Percentiles rank a stretch among this genome's conserved stretches.
Conservation (phyloP, 305 asterid species). For the Fraxinus dipetala region DNA sequence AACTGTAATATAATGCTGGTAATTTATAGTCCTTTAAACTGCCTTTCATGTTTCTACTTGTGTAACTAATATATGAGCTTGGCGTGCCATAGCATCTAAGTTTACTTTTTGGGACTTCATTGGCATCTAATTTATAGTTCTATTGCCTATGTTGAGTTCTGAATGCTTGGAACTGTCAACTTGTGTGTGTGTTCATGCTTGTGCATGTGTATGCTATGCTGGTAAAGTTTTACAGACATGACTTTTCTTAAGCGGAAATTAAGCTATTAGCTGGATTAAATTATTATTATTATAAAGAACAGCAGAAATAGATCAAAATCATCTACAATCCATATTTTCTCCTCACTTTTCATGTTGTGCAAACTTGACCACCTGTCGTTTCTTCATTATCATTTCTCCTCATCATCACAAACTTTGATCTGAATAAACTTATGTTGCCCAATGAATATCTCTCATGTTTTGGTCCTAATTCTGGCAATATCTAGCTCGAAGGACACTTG, state of each 20-base stretch:
- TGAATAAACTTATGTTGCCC: neutral
- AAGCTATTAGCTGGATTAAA: neutral
- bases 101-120: neutral
- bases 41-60: constrained; percentile 12
- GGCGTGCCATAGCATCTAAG: neutral
- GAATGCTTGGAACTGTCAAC: neutral
- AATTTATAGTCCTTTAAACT: constrained; percentile 4
- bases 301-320: neutral
- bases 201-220: neutral
- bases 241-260: neutral
- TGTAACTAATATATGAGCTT: neutral
- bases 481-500: neutral
- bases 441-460: neutral
- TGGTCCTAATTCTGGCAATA: neutral
- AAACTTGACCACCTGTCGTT: neutral
- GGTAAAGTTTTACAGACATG: neutral
- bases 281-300: neutral
- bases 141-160: neutral
- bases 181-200: neutral
- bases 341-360: neutral
- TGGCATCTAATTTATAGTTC: neutral
- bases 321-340: constrained; percentile 1
- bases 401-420: neutral
- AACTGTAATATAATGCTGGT: constrained; percentile 31
- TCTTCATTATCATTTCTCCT: neutral